phyloP scores from a whole-genome alignment of 75 land plant genomes.

The Cunninghamia lanceolata region DNA sequence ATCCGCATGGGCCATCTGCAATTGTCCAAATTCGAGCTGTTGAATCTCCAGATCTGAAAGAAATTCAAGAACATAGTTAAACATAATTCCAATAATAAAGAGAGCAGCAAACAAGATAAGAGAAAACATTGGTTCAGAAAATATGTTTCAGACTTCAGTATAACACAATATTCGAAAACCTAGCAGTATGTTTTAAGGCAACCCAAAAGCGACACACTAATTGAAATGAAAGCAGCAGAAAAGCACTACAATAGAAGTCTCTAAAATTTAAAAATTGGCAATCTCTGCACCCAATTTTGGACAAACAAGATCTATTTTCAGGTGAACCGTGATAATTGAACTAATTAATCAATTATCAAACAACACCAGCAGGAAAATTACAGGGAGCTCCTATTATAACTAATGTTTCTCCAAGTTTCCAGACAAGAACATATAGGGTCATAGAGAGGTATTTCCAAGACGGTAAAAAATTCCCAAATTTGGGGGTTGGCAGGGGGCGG shows the following conservation, averaged over 20 bases:
- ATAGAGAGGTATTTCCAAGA: too few relatives aligned
- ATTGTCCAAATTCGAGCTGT: slow-evolving; percentile 96
- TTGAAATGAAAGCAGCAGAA: not conserved
- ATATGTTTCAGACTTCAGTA: not conserved
- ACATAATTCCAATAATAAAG: not conserved
- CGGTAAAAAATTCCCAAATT: too few relatives aligned
- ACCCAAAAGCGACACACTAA: not conserved
- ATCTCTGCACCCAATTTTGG: too few relatives aligned
- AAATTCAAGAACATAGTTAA: not conserved
- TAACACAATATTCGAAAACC: not conserved
- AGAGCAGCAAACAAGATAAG: not conserved
- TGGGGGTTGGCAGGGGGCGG: too few relatives aligned
- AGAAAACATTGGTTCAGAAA: not conserved
- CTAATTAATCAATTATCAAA: too few relatives aligned
- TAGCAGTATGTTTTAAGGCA: not conserved
- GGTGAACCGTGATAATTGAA: too few relatives aligned
- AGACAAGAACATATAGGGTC: too few relatives aligned
- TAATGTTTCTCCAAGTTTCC: too few relatives aligned
- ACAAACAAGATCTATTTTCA: too few relatives aligned
- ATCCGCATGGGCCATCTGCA: slow-evolving; percentile 62
- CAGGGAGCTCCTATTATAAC: too few relatives aligned
- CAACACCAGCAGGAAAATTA: too few relatives aligned
- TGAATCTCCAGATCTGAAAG: slow-evolving; percentile 90
- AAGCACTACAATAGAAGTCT: not conserved
- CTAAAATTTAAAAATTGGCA: not conserved